A percentile compares a stretch with the other conserved stretches of the same genome.
Conservation (phyloP, 306 rosid species). For the Acacia melanoxylon region DNA sequence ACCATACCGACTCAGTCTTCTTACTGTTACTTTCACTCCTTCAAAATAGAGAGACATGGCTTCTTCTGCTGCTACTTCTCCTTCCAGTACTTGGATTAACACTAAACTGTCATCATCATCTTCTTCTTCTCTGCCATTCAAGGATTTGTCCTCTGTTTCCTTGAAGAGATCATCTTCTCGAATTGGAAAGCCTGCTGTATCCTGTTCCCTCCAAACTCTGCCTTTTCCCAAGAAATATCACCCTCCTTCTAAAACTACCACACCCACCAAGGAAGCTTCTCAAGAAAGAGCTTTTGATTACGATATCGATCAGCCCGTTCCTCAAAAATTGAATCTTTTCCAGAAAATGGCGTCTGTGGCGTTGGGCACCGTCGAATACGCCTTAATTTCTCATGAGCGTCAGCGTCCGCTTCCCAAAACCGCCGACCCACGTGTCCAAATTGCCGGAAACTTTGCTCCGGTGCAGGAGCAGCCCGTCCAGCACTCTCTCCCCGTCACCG, state of each 20-base stretch:
- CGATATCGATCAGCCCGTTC: constrained; percentile 8
- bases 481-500: constrained; percentile 49
- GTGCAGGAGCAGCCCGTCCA: constrained; percentile 63
- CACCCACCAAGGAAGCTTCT: constrained; percentile 21
- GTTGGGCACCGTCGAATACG: constrained; percentile 59
- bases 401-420: constrained; percentile 79
- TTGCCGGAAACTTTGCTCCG: constrained; percentile 91
- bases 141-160: constrained; percentile 25
- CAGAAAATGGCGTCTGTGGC: constrained; percentile 65
- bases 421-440: constrained; percentile 86
- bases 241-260: constrained; percentile 10
- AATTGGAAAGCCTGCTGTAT: background rate
- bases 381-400: constrained; percentile 52
- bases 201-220: constrained; percentile 65
- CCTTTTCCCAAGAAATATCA: constrained; percentile 51
- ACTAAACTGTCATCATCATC: constrained; percentile 28
- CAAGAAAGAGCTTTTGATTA: background rate
- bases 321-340: constrained; percentile 48
- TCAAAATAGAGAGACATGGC: constrained; percentile 41
- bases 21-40: background rate
- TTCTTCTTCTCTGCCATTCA: constrained; percentile 15
- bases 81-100: constrained; percentile 37
- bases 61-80: constrained; percentile 13
- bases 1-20: background rate
- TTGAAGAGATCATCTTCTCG: background rate